Evolutionary conservation across 2,329 filamentous ascomycete species (phyloP), one percentile per base, ranked within the genome.

Genomic region (Harringtonia lauricola): DNA sequence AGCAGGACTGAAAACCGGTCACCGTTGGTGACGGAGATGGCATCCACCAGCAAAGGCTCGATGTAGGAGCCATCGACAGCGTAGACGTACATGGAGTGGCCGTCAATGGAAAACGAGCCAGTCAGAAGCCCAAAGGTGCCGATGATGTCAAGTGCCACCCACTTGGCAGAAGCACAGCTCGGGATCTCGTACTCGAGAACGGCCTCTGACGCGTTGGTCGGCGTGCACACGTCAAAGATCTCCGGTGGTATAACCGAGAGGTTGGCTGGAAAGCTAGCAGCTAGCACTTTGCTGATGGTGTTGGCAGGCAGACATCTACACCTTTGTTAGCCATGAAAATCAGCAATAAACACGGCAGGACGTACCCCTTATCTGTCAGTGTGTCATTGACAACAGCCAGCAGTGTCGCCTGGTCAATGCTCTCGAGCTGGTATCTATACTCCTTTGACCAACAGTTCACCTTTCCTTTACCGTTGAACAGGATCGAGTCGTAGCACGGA

Each of bases 381-480:
- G 58, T 54, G 0, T 54, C 57, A 4, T 56, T 57, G 1, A 59
- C 54, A 2, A 57, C 10, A 1, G 26, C 31, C 1, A 68, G 49
- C 4, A 59, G 55, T 0, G 29, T 26, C 41, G 55, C 52, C 30
- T 68, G 65, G 3, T 54, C 44, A 0, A 55, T 48, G 7, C 47
- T 59, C 17, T 63, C 47, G 8, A 65, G 62, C 3, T 60, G 52
- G 26, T 63, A 57, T 6, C 77, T 62, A 33, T 71, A 60, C 5
- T 63, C 62, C 7, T 60, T 57, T 0, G 64, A 55, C 34, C 71
- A 62, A 53, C 77, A 81, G 39, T 69, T 59, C 0, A 76, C 68
- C 1, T 64, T 62, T 3, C 76, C 76, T 50, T 77, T 74, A 21
- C 79, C 79, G 46, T 83, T 81, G 41, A 82, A 64, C 12, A 82